Evolutionary conservation across 768 basidiomycete genomes (phyloP).

Genomic region (Phlegmacium glaucopus): DNA sequence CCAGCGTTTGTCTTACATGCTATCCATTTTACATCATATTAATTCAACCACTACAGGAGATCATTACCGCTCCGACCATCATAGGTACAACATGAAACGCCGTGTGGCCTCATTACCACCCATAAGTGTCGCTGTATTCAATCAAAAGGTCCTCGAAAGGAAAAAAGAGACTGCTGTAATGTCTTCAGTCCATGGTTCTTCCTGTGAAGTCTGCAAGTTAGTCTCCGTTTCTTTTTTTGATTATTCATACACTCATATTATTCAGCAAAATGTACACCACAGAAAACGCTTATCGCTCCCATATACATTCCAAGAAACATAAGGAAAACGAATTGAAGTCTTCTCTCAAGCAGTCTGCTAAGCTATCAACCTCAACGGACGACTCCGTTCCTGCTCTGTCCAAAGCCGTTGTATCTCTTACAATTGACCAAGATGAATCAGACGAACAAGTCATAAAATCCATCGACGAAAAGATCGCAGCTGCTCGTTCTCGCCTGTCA

Average conservation of each 20-base stretch:
- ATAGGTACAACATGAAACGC: slow-evolving; percentile 98
- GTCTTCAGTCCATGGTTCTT: slow-evolving; percentile 53
- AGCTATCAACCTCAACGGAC: not conserved
- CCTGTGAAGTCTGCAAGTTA: slow-evolving; percentile 84
- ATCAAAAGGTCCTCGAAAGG: slow-evolving; percentile 84
- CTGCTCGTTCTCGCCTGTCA: slow-evolving; percentile 61
- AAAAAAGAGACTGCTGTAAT: slow-evolving; percentile 70
- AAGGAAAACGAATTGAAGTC: slow-evolving; percentile 67
- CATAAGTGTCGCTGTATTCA: slow-evolving; percentile 72
- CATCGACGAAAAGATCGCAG: slow-evolving; percentile 75
- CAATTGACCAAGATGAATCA: slow-evolving; percentile 15
- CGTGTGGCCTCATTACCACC: slow-evolving; percentile 89
- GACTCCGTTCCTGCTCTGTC: not conserved
- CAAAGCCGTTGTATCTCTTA: not conserved
- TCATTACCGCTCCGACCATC: slow-evolving; percentile 93
- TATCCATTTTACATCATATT: slow-evolving; percentile 2
- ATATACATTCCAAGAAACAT: slow-evolving; percentile 88
- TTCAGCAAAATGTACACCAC: slow-evolving; percentile 84
- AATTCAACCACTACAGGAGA: slow-evolving; percentile 42
- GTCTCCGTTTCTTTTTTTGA: slow-evolving; percentile 34
- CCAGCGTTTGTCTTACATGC: slow-evolving; percentile 57
- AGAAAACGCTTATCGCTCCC: slow-evolving; percentile 85
- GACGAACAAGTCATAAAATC: slow-evolving; percentile 47
- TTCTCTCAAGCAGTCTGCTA: slow-evolving; percentile 16
- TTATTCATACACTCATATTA: not conserved